Evolutionary conservation across 768 basidiomycete species (phyloP).

Genomic region (Dentipellis fragilis): DNA sequence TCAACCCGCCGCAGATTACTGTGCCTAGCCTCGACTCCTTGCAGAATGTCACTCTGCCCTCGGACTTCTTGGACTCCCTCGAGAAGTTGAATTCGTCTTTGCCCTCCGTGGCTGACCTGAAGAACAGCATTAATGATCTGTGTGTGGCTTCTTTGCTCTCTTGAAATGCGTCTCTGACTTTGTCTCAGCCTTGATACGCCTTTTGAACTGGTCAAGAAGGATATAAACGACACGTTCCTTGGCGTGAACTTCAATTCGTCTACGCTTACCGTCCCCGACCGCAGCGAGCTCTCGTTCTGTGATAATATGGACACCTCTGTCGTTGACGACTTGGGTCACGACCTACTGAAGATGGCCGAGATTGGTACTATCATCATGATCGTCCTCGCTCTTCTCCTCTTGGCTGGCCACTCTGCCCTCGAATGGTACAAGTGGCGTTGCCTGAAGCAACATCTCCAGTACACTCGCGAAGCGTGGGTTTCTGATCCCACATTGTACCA

Average conservation of each 20-base stretch:
- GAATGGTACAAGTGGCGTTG: conserved; percentile 87
- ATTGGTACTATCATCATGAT: conserved; percentile 72
- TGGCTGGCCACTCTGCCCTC: conserved; percentile 62
- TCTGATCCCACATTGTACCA: conserved; percentile 59
- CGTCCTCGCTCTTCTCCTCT: conserved; percentile 58
- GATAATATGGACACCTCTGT: conserved; percentile 68
- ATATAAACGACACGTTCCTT: conserved; percentile 81
- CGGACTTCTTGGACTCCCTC: conserved; percentile 63
- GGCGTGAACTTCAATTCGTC: conserved; percentile 65
- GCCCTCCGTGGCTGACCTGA: conserved; percentile 69
- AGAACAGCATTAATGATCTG: conserved; percentile 57
- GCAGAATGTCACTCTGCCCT: conserved; percentile 71
- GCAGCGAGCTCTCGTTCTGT: conserved; percentile 68
- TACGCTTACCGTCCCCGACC: conserved; percentile 65
- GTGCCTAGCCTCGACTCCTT: conserved; percentile 69
- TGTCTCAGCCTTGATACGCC: conserved; percentile 64
- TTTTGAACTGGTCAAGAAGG: conserved; percentile 78
- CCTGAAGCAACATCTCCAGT: conserved; percentile 53
- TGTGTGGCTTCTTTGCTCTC: conserved; percentile 27
- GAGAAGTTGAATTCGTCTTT: conserved; percentile 71
- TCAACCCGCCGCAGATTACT: conserved; percentile 59
- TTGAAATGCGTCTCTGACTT: conserved; percentile 1
- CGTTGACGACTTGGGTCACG: conserved; percentile 75
- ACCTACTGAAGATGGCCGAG: conserved; percentile 70
- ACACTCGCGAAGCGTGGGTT: conserved; percentile 68